Percentiles rank a stretch among this genome's conserved stretches.
These are phyloP conservation scores for Syzygium malaccense DNA, from an alignment of 441 rosid species.

Conservation along the genomic window DNA sequence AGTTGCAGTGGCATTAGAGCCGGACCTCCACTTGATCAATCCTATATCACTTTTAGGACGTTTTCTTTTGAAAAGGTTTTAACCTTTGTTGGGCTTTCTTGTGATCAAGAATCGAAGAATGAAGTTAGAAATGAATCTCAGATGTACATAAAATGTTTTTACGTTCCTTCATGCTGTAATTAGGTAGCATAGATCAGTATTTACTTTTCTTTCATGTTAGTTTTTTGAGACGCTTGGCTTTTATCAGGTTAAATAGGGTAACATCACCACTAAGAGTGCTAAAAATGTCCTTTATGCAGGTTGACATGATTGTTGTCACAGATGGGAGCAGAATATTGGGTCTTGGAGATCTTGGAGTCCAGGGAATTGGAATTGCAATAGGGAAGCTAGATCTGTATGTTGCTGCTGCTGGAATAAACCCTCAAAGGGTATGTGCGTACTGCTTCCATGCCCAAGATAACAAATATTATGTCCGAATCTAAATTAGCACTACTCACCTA, in stretches of 20 bases:
- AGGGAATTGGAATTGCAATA: conserved; percentile 93
- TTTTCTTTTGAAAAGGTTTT: neutral
- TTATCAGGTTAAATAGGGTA: neutral
- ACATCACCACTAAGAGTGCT: neutral
- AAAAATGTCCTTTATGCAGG: conserved; percentile 38
- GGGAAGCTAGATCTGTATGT: conserved; percentile 98
- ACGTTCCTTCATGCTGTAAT: neutral
- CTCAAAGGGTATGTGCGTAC: conserved; percentile 69
- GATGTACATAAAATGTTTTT: neutral
- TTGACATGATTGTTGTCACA: conserved; percentile 99
- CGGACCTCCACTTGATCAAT: neutral
- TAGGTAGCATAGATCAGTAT: neutral
- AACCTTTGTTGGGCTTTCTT: neutral
- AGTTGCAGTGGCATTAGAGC: neutral
- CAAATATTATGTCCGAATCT: neutral
- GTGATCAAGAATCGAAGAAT: neutral
- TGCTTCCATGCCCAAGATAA: neutral
- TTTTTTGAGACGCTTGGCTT: neutral
- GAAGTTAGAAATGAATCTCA: neutral
- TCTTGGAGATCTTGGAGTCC: conserved; percentile 98
- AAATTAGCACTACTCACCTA: neutral
- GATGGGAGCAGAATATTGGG: conserved; percentile 99
- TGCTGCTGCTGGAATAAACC: conserved; percentile 99
- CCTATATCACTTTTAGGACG: neutral
- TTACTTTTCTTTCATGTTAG: neutral